Conservation (phyloP, 306 rosid genomes). For the Abrus pulchellus region DNA sequence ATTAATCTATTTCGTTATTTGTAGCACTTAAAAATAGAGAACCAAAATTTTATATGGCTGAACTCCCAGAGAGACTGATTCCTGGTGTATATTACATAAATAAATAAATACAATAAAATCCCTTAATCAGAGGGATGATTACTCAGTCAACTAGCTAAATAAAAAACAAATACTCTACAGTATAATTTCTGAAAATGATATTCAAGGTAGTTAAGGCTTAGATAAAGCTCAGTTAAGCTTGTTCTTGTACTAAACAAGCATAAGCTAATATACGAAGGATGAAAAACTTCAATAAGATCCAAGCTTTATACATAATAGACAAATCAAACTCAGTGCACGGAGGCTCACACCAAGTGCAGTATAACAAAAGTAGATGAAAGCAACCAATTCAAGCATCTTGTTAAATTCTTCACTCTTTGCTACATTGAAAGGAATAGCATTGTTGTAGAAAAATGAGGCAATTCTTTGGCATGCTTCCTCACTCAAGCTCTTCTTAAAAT, state of each 20-base stretch:
- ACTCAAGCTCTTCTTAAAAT: too few species aligned
- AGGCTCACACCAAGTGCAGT: neutral
- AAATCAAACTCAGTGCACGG: too few species aligned
- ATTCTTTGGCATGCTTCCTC: too few species aligned
- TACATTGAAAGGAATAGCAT: too few species aligned
- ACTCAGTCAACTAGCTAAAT: constrained; percentile 1
- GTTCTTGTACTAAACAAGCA: neutral
- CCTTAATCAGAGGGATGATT: neutral
- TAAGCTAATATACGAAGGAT: neutral
- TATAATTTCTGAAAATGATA: neutral
- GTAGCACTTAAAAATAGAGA: constrained; percentile 1
- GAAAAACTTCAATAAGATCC: neutral
- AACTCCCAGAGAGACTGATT: neutral
- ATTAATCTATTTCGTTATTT: constrained; percentile 9
- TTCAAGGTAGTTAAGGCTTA: constrained; percentile 8
- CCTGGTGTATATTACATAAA: neutral
- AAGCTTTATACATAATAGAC: neutral
- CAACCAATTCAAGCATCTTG: neutral
- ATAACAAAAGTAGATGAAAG: too few species aligned
- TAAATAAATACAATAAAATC: constrained; percentile 13
- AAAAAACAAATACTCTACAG: neutral
- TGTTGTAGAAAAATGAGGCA: too few species aligned
- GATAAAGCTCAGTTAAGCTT: neutral
- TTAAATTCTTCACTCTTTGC: neutral
- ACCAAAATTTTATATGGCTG: neutral